Percentiles rank a stretch among this genome's conserved stretches.
phyloP scores from a whole-genome alignment of 805 yeast genomes.

The Candida khao-thaluensis region DNA sequence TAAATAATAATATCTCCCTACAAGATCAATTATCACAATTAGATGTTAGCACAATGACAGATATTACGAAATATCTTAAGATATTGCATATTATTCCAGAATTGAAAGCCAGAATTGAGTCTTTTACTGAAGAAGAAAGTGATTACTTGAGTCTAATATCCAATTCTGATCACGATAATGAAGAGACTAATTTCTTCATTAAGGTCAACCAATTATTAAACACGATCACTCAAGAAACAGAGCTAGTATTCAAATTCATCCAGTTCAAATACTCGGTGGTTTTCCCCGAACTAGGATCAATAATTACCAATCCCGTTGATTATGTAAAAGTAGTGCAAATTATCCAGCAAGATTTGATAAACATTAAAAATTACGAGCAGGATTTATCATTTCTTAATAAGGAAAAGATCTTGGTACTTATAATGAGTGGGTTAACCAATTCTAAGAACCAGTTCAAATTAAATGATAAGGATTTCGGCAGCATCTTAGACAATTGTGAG shows the following conservation, averaged over 20 bases:
- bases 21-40: conserved; percentile 12
- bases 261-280: conserved; percentile 54
- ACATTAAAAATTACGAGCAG: conserved; percentile 28
- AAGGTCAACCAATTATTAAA: conserved; percentile 54
- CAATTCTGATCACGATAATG: conserved; percentile 25
- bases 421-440: conserved; percentile 67
- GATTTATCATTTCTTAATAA: conserved; percentile 45
- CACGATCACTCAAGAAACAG: conserved; percentile 55
- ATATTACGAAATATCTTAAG: conserved; percentile 22
- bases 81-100: conserved; percentile 25
- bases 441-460: conserved; percentile 28
- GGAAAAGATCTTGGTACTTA: conserved; percentile 63
- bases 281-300: conserved; percentile 68
- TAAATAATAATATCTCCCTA: conserved; percentile 11
- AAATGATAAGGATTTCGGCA: conserved; percentile 30
- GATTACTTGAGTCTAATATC: conserved; percentile 34
- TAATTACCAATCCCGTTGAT: conserved; percentile 60
- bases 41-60: conserved; percentile 21
- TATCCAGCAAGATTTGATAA: conserved; percentile 48
- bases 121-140: conserved; percentile 23
- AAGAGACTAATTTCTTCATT: conserved; percentile 51
- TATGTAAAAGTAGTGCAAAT: conserved; percentile 54
- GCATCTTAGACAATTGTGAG: conserved; percentile 46
- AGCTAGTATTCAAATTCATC: conserved; percentile 47
- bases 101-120: conserved; percentile 20